phyloP scores from a whole-genome alignment of 139 green algal genomes.

The Desmodesmus armatus region DNA sequence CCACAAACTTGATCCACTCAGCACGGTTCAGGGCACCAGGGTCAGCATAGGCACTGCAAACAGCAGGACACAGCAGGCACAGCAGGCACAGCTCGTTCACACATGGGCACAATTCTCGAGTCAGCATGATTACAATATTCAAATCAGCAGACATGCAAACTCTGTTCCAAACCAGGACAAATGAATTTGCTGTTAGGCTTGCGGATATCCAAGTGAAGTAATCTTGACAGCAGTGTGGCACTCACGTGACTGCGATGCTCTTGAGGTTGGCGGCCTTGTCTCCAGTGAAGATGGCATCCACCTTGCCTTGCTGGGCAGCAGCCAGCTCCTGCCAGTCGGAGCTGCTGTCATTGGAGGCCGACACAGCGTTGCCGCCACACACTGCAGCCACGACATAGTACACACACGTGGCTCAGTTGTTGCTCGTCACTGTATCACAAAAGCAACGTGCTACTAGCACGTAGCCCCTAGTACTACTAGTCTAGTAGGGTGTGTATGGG shows the following conservation, averaged over 20 bases:
- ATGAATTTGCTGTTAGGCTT: no score
- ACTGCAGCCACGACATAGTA: no score
- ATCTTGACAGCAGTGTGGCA: neutral
- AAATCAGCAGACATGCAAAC: neutral
- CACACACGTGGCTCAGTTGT: no score
- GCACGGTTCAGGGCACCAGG: constrained; percentile 75
- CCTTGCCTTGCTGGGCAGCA: constrained; percentile 1
- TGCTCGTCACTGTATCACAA: no score
- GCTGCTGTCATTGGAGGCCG: neutral
- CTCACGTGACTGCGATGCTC: constrained; percentile 67
- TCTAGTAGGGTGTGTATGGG: no score
- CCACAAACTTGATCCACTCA: constrained; percentile 89
- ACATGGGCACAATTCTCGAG: neutral
- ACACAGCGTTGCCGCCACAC: constrained; percentile 3
- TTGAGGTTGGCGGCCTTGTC: constrained; percentile 15
- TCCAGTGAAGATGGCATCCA: constrained; percentile 58
- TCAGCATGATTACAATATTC: neutral
- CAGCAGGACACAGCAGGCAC: neutral
- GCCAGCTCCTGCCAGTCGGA: neutral
- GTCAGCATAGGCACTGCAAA: constrained; percentile 58
- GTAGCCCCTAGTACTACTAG: no score
- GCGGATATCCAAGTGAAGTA: no score
- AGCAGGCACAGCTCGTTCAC: neutral
- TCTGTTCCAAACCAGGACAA: neutral
- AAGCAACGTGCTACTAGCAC: no score